phyloP scores from a whole-genome alignment of 164 flowering plant species.

The Stephania cephalantha region DNA sequence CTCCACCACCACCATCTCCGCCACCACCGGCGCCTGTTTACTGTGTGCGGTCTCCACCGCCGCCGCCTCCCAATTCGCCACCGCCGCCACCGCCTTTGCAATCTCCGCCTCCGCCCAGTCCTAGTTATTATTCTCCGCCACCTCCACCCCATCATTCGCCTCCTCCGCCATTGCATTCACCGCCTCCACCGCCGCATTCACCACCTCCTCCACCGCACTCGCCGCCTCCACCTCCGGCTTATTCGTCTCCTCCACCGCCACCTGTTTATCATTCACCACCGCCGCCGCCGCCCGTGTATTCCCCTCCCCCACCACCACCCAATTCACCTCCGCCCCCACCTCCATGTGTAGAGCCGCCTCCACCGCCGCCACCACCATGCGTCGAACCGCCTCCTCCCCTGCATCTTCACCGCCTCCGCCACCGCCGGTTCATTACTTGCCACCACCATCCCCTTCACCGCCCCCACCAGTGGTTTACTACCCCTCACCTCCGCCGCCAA shows the following conservation, averaged over 20 bases:
- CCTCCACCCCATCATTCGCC: conserved; percentile 23
- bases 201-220: conserved; percentile 28
- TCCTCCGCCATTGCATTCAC: conserved; percentile 14
- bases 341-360: conserved; percentile 14
- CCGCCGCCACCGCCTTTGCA: conserved; percentile 36
- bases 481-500: conserved; percentile 15
- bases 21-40: conserved; percentile 29
- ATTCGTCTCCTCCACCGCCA: conserved; percentile 13
- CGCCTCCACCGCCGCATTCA: conserved; percentile 22
- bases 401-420: conserved; percentile 27
- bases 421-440: conserved; percentile 16
- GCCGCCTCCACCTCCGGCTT: conserved; percentile 20
- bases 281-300: conserved; percentile 18
- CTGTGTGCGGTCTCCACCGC: conserved; percentile 21
- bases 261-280: conserved; percentile 22
- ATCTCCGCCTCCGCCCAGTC: conserved; percentile 23
- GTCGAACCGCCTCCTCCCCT: conserved; percentile 29
- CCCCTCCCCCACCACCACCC: conserved; percentile 26
- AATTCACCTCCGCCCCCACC: conserved; percentile 40
- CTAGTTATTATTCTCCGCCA: conserved; percentile 19
- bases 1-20: conserved; percentile 29
- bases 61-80: conserved; percentile 28
- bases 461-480: conserved; percentile 13
- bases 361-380: conserved; percentile 35
- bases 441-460: conserved; percentile 24